Base-by-base conservation (phyloP, 805 yeast genomes). In the Candida saitoana region DNA sequence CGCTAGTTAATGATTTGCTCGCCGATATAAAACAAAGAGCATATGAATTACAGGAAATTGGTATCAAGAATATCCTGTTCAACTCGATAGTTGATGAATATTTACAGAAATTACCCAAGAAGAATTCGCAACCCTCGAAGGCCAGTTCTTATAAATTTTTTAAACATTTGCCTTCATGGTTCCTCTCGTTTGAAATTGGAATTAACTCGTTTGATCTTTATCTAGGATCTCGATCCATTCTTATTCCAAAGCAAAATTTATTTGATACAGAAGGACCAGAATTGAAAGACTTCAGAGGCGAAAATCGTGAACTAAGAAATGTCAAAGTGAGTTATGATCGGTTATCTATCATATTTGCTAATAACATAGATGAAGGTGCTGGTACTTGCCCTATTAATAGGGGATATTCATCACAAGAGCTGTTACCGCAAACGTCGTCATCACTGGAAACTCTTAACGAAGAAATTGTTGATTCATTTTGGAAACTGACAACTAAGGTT, bases 161-260 rank as follows among this genome's bases (percentile, higher is more conserved):
- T 45, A 41, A 40, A 6, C 35, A 51, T 17, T 46, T 65, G 11
- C 74, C 74, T 1, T 31, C 45, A 3, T 69, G 73, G 73, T 40
- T 69, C 11, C 44, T 62, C 2, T 60, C 56, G 9, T 39, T 54
- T 14, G 50, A 53, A 16, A 18, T 62, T 17, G 40, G 39, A 5
- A 20, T 59, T 12, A 38, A 43, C n/a, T 41, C 47, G 4, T 30
- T 54, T 18, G 47, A 47, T 7, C 31, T 70, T 3, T 41, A 47
- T 22, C 39, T 69, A 9, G 74, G 73, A 0, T 65, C 74, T 2
- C 50, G 72, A 16, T 68, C 73, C 5, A 62, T 69, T 1, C 52
- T 69, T 29, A 60, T 69, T 5, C 67, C 63, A 17, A 36, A 45
- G 12, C 54, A 56, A 4, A 38, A 47, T 18, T 34, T 57, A 11